These are phyloP conservation scores for Lignosus rhinocerotis DNA, from an alignment of 1,284 basidiomycete genomes.

Conservation along the genomic window DNA sequence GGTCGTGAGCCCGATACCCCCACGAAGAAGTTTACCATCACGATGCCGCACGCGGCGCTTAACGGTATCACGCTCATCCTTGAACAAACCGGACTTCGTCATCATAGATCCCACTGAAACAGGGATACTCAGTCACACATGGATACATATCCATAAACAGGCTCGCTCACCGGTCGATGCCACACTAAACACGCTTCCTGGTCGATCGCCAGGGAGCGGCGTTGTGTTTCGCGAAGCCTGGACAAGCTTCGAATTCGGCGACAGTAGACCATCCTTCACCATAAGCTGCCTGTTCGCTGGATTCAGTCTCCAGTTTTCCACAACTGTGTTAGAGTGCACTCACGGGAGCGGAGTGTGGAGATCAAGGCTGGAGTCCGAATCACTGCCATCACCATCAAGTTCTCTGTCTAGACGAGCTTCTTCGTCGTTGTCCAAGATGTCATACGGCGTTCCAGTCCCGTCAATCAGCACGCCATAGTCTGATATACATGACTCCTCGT, in stretches of 20 bases:
- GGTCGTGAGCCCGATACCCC: constrained; percentile 75
- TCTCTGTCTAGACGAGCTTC: constrained; percentile 34
- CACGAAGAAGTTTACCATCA: constrained; percentile 61
- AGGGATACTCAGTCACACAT: constrained; percentile 1
- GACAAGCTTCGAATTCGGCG: constrained; percentile 68
- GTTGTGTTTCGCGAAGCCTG: constrained; percentile 35
- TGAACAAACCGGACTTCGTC: constrained; percentile 53
- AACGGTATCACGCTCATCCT: constrained; percentile 64
- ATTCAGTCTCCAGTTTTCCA: constrained; percentile 1
- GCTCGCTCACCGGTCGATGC: constrained; percentile 39
- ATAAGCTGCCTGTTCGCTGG: constrained; percentile 57
- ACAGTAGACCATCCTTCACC: constrained; percentile 71
- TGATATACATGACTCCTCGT: constrained; percentile 31
- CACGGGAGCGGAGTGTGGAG: constrained; percentile 77
- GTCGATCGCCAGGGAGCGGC: constrained; percentile 31
- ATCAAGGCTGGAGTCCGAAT: constrained; percentile 71
- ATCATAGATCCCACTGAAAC: constrained; percentile 36
- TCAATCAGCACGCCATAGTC: constrained; percentile 33
- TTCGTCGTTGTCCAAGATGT: constrained; percentile 30
- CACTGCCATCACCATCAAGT: constrained; percentile 45
- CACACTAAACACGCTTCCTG: constrained; percentile 41
- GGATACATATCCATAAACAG: constrained; percentile 4
- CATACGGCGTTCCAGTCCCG: constrained; percentile 29
- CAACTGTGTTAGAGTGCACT: constrained; percentile 35
- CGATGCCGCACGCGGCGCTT: constrained; percentile 64